Conservation (phyloP, 1,284 basidiomycete species). For the Mixia osmundae region DNA sequence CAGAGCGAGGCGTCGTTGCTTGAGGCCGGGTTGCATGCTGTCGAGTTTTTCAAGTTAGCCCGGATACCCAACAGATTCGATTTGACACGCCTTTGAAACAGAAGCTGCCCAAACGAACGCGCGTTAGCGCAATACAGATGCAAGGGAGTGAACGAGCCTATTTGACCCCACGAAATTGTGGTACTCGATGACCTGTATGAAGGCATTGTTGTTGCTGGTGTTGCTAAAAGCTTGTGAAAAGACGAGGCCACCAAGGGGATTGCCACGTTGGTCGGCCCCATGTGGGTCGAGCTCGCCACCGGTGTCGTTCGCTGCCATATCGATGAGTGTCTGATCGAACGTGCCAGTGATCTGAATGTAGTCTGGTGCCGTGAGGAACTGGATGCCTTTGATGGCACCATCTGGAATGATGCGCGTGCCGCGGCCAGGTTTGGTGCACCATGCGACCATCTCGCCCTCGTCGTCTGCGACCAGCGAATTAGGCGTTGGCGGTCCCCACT, state of each 20-base stretch:
- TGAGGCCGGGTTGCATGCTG: too few species aligned
- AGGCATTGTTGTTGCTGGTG: not conserved
- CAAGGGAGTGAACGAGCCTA: conserved; percentile 38
- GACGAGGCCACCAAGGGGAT: conserved; percentile 23
- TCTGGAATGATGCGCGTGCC: conserved; percentile 19
- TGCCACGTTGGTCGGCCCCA: conserved; percentile 10
- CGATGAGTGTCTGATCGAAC: conserved; percentile 22
- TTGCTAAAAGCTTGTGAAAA: conserved; percentile 5
- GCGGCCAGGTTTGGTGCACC: conserved; percentile 27
- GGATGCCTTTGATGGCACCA: conserved; percentile 17
- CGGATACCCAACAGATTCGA: too few species aligned
- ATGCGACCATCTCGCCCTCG: conserved; percentile 4
- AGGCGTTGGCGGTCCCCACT: conserved; percentile 1
- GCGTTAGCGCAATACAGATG: not conserved
- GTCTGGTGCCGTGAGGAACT: conserved; percentile 17
- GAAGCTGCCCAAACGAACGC: too few species aligned
- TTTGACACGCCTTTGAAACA: too few species aligned
- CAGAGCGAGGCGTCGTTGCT: too few species aligned
- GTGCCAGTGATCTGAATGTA: conserved; percentile 28
- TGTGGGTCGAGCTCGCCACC: conserved; percentile 32
- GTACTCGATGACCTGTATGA: conserved; percentile 6
- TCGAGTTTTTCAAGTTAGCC: too few species aligned
- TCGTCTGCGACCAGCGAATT: too few species aligned
- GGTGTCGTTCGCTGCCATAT: conserved; percentile 35
- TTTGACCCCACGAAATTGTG: conserved; percentile 9